These are phyloP conservation scores for Cyclotella kingstonii DNA, from an alignment of 108 stramenopile species.

Conservation along the genomic window DNA sequence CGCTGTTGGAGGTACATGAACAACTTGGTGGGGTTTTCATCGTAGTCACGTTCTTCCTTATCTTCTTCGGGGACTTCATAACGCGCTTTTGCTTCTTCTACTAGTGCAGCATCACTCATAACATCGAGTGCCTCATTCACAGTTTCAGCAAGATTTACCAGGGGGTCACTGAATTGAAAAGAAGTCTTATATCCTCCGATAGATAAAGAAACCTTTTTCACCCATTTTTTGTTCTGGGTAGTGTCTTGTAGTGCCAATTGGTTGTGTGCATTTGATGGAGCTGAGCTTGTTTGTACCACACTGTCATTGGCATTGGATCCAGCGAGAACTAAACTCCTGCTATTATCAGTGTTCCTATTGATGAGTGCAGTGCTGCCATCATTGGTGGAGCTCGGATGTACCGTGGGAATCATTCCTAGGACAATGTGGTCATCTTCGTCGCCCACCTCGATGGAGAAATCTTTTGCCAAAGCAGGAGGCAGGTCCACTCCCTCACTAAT, in stretches of 20 bases:
- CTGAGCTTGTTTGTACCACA: background rate
- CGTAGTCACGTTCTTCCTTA: slow-evolving; percentile 40
- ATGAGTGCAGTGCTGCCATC: background rate
- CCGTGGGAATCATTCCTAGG: background rate
- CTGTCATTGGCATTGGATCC: background rate
- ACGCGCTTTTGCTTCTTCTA: slow-evolving; percentile 20
- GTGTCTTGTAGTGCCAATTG: slow-evolving; percentile 4
- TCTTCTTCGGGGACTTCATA: slow-evolving; percentile 20
- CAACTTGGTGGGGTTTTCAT: slow-evolving; percentile 40
- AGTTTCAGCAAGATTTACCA: slow-evolving; percentile 23
- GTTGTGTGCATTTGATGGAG: background rate
- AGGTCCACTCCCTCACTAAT: background rate
- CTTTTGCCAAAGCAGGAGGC: background rate
- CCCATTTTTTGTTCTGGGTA: slow-evolving; percentile 22
- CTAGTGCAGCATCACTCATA: slow-evolving; percentile 11
- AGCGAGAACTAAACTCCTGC: background rate
- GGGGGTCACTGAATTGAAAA: slow-evolving; percentile 35
- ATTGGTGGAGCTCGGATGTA: background rate
- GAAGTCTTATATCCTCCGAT: slow-evolving; percentile 41
- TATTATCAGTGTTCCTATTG: background rate
- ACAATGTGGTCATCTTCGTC: slow-evolving; percentile 19
- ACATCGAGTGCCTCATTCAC: slow-evolving; percentile 35
- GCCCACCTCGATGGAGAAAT: slow-evolving; percentile 17
- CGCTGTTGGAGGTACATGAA: slow-evolving; percentile 39
- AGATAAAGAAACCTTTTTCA: slow-evolving; percentile 37